phyloP scores from a whole-genome alignment of 2,329 filamentous ascomycete species.

The Alternaria panax region DNA sequence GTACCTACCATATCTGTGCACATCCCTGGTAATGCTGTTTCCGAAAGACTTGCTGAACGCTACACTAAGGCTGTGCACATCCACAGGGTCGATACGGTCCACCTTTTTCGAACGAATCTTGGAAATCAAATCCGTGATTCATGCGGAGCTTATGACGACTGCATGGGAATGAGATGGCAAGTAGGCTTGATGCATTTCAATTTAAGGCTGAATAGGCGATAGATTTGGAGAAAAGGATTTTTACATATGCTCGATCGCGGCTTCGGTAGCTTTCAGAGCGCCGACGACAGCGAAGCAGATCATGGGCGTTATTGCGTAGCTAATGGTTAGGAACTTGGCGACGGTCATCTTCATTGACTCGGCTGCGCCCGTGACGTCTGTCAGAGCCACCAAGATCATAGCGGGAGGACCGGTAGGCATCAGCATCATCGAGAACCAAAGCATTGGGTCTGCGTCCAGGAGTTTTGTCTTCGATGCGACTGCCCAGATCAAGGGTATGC shows the following conservation, averaged over 20 bases:
- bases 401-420: conserved; percentile 65
- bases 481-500: conserved; percentile 63
- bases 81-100: not conserved
- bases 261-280: conserved; percentile 48
- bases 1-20: not conserved
- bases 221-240: not conserved
- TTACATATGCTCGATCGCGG: conserved; percentile 12
- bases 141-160: not conserved
- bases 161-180: not conserved
- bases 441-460: conserved; percentile 65
- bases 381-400: conserved; percentile 61
- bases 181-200: not conserved
- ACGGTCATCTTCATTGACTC: conserved; percentile 61
- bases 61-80: not conserved
- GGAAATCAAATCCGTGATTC: not conserved
- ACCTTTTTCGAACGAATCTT: not conserved
- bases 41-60: conserved; percentile 4
- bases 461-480: conserved; percentile 62
- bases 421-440: conserved; percentile 71
- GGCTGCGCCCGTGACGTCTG: conserved; percentile 57
- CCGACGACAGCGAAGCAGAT: conserved; percentile 56
- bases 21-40: not conserved
- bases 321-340: conserved; percentile 60
- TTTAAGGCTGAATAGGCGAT: not conserved
- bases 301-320: conserved; percentile 54